These are phyloP conservation scores for Neurospora sp. DNA, from an alignment of 495 filamentous ascomycete species.

Conservation along the genomic window DNA sequence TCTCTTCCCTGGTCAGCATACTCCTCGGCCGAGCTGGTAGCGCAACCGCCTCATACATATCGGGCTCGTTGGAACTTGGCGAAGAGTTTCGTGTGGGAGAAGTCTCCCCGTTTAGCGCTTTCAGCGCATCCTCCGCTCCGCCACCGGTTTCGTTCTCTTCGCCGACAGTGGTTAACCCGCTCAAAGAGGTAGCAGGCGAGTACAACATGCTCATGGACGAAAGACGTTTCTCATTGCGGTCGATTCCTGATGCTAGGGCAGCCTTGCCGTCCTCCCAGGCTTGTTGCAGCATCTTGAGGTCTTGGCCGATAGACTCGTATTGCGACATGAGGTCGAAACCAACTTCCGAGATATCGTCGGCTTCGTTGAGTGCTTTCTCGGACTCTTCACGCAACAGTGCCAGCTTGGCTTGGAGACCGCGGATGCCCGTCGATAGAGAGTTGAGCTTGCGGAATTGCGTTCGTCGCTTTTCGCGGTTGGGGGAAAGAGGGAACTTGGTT, in stretches of 20 bases:
- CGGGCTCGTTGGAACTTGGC: conserved; percentile 46
- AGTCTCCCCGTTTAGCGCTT: conserved; percentile 61
- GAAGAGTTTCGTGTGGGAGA: conserved; percentile 22
- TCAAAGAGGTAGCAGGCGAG: conserved; percentile 71
- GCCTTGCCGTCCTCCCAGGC: conserved; percentile 87
- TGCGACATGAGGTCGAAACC: conserved; percentile 70
- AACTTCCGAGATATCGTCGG: conserved; percentile 62
- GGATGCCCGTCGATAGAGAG: conserved; percentile 80
- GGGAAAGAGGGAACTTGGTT: conserved; percentile 59
- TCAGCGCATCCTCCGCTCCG: conserved; percentile 57
- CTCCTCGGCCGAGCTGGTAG: conserved; percentile 60
- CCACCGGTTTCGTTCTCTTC: conserved; percentile 40
- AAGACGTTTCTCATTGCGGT: conserved; percentile 57
- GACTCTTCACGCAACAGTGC: conserved; percentile 87
- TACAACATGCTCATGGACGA: conserved; percentile 60
- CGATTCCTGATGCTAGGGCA: conserved; percentile 62
- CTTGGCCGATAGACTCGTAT: conserved; percentile 87
- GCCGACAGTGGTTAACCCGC: conserved; percentile 74
- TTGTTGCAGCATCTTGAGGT: conserved; percentile 71
- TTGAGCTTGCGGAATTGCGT: conserved; percentile 78
- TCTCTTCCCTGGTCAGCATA: conserved; percentile 74
- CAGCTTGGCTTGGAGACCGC: conserved; percentile 89
- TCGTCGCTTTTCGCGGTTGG: conserved; percentile 68
- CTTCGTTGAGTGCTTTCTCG: conserved; percentile 60
- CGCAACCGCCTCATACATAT: conserved; percentile 86